These are phyloP conservation scores for Epichloe sibirici DNA, from an alignment of 2,329 filamentous ascomycete species.

Conservation along the genomic window DNA sequence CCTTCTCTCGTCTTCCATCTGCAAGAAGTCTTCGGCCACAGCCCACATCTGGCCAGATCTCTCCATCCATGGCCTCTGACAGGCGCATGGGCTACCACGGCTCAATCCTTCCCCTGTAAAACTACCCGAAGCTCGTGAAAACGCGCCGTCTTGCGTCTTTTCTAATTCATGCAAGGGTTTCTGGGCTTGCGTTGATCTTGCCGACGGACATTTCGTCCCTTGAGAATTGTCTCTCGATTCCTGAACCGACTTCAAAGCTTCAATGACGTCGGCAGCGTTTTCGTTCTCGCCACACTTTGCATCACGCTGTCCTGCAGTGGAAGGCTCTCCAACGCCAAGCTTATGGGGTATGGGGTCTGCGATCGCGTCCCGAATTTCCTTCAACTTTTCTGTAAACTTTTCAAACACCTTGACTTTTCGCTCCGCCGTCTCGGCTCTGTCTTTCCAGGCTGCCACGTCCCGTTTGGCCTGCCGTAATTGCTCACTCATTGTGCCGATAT, in stretches of 20 bases:
- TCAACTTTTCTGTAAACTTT: conserved; percentile 25
- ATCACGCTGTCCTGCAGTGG: neutral
- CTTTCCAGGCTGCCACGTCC: conserved; percentile 34
- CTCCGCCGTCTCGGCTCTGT: conserved; percentile 44
- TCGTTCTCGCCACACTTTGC: neutral
- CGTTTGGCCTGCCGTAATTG: conserved; percentile 29
- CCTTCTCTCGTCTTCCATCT: conserved; percentile 10
- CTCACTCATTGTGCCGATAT: conserved; percentile 34
- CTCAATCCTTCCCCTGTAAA: neutral
- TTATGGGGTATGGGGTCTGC: neutral
- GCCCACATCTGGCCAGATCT: conserved; percentile 19
- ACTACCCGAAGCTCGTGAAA: neutral
- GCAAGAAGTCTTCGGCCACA: conserved; percentile 19
- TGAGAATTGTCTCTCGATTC: neutral
- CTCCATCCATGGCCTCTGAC: conserved; percentile 8
- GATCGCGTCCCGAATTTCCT: conserved; percentile 16
- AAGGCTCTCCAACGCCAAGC: neutral
- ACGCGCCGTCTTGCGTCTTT: conserved; percentile 3
- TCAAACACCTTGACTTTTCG: conserved; percentile 36
- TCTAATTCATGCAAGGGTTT: neutral
- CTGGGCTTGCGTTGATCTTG: neutral
- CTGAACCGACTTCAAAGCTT: neutral
- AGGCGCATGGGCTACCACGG: neutral
- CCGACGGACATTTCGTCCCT: neutral
- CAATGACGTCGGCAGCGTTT: neutral